Conservation (phyloP, 805 yeast genomes). For the Candida ipomoeae region DNA sequence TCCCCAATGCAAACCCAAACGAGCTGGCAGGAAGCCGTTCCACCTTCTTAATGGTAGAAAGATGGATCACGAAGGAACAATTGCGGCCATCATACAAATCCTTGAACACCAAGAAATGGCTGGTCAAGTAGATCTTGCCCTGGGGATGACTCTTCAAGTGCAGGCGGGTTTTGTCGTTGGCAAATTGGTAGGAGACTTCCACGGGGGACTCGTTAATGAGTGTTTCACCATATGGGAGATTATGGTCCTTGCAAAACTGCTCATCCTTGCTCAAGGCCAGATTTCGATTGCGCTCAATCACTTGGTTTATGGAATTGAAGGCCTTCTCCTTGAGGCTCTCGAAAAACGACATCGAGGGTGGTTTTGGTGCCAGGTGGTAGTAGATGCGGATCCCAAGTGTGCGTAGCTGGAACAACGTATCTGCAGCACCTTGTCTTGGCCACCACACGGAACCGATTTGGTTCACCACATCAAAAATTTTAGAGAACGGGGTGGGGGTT, state of each 20-base stretch:
- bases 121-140: conserved; percentile 69
- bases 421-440: background rate
- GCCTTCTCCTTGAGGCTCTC: conserved; percentile 46
- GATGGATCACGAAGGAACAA: conserved; percentile 66
- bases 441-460: background rate
- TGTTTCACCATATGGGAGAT: conserved; percentile 66
- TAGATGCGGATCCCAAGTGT: background rate
- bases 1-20: conserved; percentile 72
- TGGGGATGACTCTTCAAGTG: conserved; percentile 31
- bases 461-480: no score
- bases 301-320: conserved; percentile 40
- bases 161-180: conserved; percentile 20
- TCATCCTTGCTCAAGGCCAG: conserved; percentile 63
- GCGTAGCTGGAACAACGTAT: background rate
- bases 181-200: conserved; percentile 42
- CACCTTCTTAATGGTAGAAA: conserved; percentile 76
- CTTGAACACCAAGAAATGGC: conserved; percentile 69
- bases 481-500: no score
- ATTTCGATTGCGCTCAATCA: conserved; percentile 39
- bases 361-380: background rate
- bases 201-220: conserved; percentile 65
- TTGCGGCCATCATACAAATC: conserved; percentile 65
- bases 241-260: conserved; percentile 59
- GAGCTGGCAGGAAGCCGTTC: conserved; percentile 78
- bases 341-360: conserved; percentile 44